Evolutionary conservation across 768 basidiomycete genomes (phyloP), one percentile per base, ranked within the genome.

Genomic region (Boletus rufocinnamomeus): DNA sequence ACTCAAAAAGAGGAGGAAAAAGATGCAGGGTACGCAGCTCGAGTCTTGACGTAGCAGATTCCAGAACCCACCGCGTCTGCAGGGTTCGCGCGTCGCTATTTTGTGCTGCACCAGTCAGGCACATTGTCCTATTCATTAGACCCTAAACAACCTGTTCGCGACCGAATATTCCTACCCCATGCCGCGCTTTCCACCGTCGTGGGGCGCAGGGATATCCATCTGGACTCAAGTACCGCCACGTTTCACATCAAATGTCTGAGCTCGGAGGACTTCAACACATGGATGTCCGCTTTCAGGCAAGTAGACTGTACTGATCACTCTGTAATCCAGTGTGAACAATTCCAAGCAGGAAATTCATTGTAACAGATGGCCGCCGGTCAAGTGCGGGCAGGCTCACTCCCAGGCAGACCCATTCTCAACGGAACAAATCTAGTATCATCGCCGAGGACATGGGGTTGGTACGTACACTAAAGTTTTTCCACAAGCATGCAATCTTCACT

Each of bases 81-180:
- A 93, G 92, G 92, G 11, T 93, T 91, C 74, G 92, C 91, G 19
- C 87, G 89, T 51, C 86, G 91, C 46, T 91, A 91, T 74, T 93
- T 94, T 65, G 81, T 81, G 37, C 77, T 94, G 11, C 76, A 83
- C 62, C 78, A 83, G 38, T 83, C 84, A 11, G 91, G 91, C 11
- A 70, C 84, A n/a, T 77, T 94, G 49, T 81, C 83, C 4, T 94
- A 94, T 64, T 82, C 90, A 1, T 82, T 91, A 58, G 84, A 86
- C 58, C 88, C 87, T 14, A 86, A 84, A 13, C 85, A 84, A 56
- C 85, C 89, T 21, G 66, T 84, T 57, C 84, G 91, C 49, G 92
- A 93, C 70, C 83, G 86, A 60, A 74, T 93, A 50, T 79, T 76
- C 25, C 75, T 89, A 2, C 80, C 82, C 43, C 81, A 83, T 66